Percentiles rank a stretch among this genome's conserved stretches.
Conservation (phyloP, 768 basidiomycete genomes). For the Tulasnella sp. region DNA sequence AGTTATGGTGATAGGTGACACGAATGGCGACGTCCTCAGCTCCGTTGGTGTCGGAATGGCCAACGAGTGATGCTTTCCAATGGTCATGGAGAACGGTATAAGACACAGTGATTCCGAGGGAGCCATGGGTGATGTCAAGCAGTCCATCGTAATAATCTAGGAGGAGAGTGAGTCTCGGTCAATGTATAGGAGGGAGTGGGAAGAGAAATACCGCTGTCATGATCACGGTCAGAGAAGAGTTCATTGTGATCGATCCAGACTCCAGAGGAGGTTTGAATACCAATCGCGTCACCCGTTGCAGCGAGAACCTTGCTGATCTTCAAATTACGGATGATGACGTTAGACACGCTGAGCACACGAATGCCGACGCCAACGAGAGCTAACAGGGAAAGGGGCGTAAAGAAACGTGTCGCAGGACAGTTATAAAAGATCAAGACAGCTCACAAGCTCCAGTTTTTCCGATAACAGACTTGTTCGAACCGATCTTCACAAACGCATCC, state of each 20-base stretch:
- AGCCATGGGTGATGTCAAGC: slow-evolving; percentile 38
- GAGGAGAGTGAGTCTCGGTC: too few relatives aligned
- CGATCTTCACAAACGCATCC: slow-evolving; percentile 1
- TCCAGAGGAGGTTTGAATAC: neutral
- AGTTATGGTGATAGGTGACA: slow-evolving; percentile 14
- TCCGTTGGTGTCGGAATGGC: slow-evolving; percentile 36
- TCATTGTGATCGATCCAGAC: slow-evolving; percentile 12
- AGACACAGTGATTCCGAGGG: slow-evolving; percentile 24
- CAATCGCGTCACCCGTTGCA: neutral
- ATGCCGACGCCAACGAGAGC: neutral
- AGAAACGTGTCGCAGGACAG: too few relatives aligned
- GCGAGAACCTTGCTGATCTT: slow-evolving; percentile 3
- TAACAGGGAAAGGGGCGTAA: neutral
- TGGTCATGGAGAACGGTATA: slow-evolving; percentile 23
- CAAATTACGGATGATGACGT: slow-evolving; percentile 11
- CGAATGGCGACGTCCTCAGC: neutral
- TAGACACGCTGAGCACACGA: neutral
- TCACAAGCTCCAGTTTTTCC: too few relatives aligned
- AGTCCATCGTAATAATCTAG: slow-evolving; percentile 40
- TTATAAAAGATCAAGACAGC: too few relatives aligned
- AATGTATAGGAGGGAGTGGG: too few relatives aligned
- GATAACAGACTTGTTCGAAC: slow-evolving; percentile 2
- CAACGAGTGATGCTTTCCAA: slow-evolving; percentile 38
- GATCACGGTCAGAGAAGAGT: neutral
- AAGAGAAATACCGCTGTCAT: slow-evolving; percentile 28